These are phyloP conservation scores for Emiliania huxleyi DNA, from an alignment of 78 protist species.

Conservation along the genomic window DNA sequence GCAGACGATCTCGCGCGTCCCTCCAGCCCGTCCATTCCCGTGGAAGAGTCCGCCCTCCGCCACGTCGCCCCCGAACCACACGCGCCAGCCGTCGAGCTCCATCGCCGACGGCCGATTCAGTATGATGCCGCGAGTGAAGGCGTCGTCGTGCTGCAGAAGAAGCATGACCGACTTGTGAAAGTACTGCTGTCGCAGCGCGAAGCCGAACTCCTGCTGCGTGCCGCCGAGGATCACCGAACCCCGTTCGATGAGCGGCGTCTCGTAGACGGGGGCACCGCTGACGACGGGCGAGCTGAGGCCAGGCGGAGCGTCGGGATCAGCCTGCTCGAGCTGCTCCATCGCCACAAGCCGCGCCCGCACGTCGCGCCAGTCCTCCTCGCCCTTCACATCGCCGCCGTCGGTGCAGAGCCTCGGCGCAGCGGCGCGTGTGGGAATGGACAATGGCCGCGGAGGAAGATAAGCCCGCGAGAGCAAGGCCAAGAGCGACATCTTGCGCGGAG, in stretches of 20 bases:
- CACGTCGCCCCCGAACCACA: constrained; percentile 18
- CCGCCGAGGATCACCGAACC: background rate
- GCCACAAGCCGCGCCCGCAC: constrained; percentile 6
- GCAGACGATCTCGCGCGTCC: background rate
- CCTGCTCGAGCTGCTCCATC: background rate
- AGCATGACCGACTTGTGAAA: constrained; percentile 19
- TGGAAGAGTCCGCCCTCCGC: background rate
- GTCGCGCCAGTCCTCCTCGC: constrained; percentile 11
- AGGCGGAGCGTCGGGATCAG: background rate
- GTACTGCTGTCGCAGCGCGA: constrained; percentile 18
- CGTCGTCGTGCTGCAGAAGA: background rate
- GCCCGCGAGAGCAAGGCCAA: too few relatives aligned
- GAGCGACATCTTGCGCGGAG: too few relatives aligned
- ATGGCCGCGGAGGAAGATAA: too few relatives aligned
- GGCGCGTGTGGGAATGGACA: too few relatives aligned
- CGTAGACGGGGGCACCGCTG: background rate
- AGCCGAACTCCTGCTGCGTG: background rate
- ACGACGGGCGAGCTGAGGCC: background rate
- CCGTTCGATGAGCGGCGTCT: constrained; percentile 20
- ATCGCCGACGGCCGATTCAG: background rate
- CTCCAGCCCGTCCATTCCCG: too few relatives aligned
- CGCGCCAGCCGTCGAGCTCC: background rate
- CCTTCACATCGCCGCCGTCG: background rate
- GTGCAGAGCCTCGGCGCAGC: too few relatives aligned
- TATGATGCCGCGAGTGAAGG: constrained; percentile 10